Conservation (phyloP, 139 green algal genomes). For the Chlorella sp. region DNA sequence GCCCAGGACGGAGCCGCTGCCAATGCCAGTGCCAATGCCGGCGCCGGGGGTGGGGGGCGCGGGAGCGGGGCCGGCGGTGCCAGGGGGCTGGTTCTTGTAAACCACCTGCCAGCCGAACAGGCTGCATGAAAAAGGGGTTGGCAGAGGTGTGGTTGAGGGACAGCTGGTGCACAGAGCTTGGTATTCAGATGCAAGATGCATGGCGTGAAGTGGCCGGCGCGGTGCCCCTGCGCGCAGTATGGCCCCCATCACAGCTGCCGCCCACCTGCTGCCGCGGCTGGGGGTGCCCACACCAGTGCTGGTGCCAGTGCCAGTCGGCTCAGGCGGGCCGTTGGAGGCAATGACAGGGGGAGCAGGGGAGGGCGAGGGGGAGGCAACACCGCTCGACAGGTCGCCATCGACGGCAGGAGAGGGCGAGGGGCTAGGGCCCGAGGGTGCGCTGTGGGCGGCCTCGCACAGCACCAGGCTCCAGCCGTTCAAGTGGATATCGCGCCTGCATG, state of each 20-base stretch:
- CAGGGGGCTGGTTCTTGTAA: background rate
- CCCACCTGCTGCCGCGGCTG: background rate
- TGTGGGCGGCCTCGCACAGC: conserved; percentile 12
- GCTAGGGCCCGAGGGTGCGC: background rate
- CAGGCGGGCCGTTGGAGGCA: background rate
- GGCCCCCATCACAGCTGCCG: no score
- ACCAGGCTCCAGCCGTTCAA: conserved; percentile 37
- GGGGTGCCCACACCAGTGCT: background rate
- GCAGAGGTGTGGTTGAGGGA: no score
- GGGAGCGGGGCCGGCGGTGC: background rate
- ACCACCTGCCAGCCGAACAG: conserved; percentile 12
- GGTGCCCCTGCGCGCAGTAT: no score
- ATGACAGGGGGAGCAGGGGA: background rate
- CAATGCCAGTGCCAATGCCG: background rate
- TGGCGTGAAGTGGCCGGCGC: no score
- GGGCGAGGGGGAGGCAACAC: background rate
- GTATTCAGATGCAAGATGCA: no score
- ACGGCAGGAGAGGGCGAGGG: background rate
- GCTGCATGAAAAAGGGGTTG: background rate
- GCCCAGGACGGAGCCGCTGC: background rate
- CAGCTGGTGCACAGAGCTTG: no score
- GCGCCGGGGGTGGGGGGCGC: background rate
- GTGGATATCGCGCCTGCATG: conserved; percentile 28
- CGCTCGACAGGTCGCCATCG: background rate
- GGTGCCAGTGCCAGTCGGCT: background rate